phyloP scores from a whole-genome alignment of 371 early-diverging fungal genomes.

The Phascolomyces articulosus region DNA sequence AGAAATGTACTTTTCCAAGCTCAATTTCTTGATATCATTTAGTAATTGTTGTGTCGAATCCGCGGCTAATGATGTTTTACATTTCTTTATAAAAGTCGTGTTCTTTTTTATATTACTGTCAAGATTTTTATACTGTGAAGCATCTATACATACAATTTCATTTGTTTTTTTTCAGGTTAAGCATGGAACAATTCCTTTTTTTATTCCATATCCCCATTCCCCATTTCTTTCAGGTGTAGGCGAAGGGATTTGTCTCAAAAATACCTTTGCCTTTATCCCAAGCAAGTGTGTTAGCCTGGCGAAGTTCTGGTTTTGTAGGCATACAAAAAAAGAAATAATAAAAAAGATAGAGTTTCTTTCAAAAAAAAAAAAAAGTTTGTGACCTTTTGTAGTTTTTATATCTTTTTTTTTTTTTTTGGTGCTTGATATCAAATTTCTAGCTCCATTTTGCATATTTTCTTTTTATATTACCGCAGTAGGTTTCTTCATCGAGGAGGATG shows the following conservation, averaged over 20 bases:
- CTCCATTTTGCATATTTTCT: too few relatives aligned
- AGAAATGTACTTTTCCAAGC: slow-evolving; percentile 94
- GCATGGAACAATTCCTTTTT: background rate
- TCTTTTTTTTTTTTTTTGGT: too few relatives aligned
- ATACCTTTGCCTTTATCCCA: slow-evolving; percentile 19
- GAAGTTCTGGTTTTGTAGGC: slow-evolving; percentile 15
- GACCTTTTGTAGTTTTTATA: too few relatives aligned
- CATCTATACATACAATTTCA: slow-evolving; percentile 17
- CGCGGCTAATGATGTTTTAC: slow-evolving; percentile 80
- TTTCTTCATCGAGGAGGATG: too few relatives aligned
- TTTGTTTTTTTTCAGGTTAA: background rate
- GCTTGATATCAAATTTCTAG: too few relatives aligned
- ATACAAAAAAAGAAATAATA: slow-evolving; percentile 4
- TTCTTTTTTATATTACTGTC: slow-evolving; percentile 98
- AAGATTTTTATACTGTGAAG: slow-evolving; percentile 56
- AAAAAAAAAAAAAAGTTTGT: too few relatives aligned
- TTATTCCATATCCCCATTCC: background rate
- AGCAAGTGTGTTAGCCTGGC: slow-evolving; percentile 17
- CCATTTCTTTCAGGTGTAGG: too few relatives aligned
- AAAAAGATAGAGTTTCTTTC: background rate
- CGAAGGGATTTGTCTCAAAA: background rate
- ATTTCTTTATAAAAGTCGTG: slow-evolving; percentile 92
- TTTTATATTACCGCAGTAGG: too few relatives aligned
- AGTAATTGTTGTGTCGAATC: slow-evolving; percentile 73
- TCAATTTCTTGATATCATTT: slow-evolving; percentile 84